phyloP scores from a whole-genome alignment of 176 grass and related monocot genomes.

The Cocos nucifera region DNA sequence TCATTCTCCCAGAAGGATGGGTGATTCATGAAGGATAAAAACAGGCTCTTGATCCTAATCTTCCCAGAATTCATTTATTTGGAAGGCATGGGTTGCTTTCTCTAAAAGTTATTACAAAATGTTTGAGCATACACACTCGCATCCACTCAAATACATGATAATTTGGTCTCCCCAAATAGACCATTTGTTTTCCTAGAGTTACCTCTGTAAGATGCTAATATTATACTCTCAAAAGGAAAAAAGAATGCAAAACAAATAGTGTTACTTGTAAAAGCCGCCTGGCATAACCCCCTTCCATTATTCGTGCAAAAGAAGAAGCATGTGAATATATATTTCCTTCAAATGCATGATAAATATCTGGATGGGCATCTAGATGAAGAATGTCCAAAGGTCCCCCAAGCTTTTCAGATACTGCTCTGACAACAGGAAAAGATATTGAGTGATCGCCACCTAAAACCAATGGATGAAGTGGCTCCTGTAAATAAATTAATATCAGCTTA shows the following conservation, averaged over 20 bases:
- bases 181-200: too few species aligned
- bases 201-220: too few species aligned
- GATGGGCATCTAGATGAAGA: slow-evolving; percentile 97
- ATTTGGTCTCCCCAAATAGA: too few species aligned
- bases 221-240: too few species aligned
- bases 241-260: background rate
- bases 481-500: background rate
- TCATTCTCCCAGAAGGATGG: too few species aligned
- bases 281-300: slow-evolving; percentile 97
- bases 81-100: too few species aligned
- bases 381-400: slow-evolving; percentile 90
- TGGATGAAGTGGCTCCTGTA: slow-evolving; percentile 78
- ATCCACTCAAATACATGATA: too few species aligned
- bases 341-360: slow-evolving; percentile 87
- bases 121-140: too few species aligned
- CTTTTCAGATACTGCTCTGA: slow-evolving; percentile 94
- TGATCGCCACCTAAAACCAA: slow-evolving; percentile 92
- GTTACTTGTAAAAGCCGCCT: slow-evolving; percentile 84
- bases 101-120: too few species aligned
- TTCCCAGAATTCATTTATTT: too few species aligned
- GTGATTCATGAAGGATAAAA: too few species aligned
- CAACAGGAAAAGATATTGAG: slow-evolving; percentile 92
- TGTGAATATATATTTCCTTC: slow-evolving; percentile 94
- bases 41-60: too few species aligned
- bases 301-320: slow-evolving; percentile 95